phyloP scores from a whole-genome alignment of 2,329 filamentous ascomycete genomes.

The Whalleya microplaca region DNA sequence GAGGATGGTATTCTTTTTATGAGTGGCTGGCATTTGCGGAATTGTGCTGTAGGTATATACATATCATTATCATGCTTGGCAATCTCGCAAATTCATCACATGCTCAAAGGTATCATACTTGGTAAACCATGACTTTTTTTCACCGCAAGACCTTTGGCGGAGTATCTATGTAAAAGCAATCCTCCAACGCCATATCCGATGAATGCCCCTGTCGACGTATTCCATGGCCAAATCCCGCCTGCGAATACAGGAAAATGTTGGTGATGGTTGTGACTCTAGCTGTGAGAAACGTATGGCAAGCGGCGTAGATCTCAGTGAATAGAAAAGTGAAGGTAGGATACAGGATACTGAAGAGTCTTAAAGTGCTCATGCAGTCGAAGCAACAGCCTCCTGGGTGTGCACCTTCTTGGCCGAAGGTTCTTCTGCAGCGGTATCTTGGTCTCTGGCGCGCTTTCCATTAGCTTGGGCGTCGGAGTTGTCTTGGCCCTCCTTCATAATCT shows the following conservation, averaged over 20 bases:
- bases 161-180: constrained; percentile 7
- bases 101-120: not conserved
- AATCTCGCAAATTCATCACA: not conserved
- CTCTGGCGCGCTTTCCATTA: constrained; percentile 59
- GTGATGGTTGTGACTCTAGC: not conserved
- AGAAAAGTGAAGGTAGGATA: not conserved
- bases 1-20: not conserved
- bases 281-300: constrained; percentile 1
- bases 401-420: constrained; percentile 65
- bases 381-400: constrained; percentile 51
- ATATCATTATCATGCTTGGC: not conserved
- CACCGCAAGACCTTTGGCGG: constrained; percentile 1
- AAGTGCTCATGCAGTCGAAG: constrained; percentile 25
- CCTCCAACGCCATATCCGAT: constrained; percentile 4
- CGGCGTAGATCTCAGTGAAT: not conserved
- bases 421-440: constrained; percentile 51
- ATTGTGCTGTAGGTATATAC: not conserved
- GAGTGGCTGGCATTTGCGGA: not conserved
- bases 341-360: not conserved
- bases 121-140: constrained; percentile 2
- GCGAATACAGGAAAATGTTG: constrained; percentile 3
- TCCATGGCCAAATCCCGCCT: constrained; percentile 5
- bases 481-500: constrained; percentile 36
- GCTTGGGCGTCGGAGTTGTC: constrained; percentile 20
- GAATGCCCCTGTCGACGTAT: constrained; percentile 7